phyloP scores from a whole-genome alignment of 257 asterid genomes.

The Plantago ovata region DNA sequence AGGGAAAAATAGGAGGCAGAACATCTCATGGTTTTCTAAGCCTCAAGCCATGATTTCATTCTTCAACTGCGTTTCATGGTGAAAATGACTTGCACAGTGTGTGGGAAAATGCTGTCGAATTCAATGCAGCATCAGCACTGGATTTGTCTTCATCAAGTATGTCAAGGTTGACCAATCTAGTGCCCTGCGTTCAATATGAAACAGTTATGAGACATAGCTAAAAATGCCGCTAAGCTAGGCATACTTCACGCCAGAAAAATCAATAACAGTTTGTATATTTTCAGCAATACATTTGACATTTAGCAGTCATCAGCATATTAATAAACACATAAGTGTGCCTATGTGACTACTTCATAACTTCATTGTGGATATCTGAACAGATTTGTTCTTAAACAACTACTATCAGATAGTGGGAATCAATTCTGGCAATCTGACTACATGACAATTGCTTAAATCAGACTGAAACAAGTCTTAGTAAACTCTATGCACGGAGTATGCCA shows the following conservation, averaged over 20 bases:
- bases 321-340: background rate
- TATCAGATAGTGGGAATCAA: background rate
- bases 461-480: no score
- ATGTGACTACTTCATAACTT: background rate
- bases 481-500: no score
- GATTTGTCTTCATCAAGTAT: constrained; percentile 50
- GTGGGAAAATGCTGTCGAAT: constrained; percentile 42
- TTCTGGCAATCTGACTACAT: no score
- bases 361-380: background rate
- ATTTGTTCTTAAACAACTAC: background rate
- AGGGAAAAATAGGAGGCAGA: background rate
- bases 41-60: constrained; percentile 7
- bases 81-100: constrained; percentile 28
- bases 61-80: constrained; percentile 17
- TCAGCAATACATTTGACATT: background rate
- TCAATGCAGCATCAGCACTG: constrained; percentile 42
- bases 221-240: background rate
- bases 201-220: background rate
- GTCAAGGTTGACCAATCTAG: constrained; percentile 18
- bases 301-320: background rate
- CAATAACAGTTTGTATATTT: background rate
- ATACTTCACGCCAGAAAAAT: background rate
- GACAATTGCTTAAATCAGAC: no score
- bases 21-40: background rate
- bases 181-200: constrained; percentile 23